A percentile compares a stretch with the other conserved stretches of the same genome.
Conservation (phyloP, 768 basidiomycete genomes). For the Boletus rubroflammeus region DNA sequence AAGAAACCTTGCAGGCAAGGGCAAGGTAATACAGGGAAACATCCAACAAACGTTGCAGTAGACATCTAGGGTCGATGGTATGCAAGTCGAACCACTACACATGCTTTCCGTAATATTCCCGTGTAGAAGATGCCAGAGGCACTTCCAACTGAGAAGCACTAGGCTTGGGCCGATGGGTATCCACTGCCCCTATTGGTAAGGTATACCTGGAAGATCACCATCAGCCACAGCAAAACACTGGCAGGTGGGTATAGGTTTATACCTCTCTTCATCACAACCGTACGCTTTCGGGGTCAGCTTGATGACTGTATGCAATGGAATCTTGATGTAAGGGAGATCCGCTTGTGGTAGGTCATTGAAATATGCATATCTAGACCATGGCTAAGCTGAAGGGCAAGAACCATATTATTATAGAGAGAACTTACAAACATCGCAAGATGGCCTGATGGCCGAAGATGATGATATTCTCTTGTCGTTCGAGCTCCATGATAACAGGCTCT, state of each 20-base stretch:
- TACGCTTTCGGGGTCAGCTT: conserved; percentile 98
- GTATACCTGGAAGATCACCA: conserved; percentile 56
- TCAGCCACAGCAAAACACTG: neutral
- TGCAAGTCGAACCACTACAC: conserved; percentile 3
- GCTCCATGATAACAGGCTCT: conserved; percentile 98
- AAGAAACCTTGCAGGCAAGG: neutral
- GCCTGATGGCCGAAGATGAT: conserved; percentile 96
- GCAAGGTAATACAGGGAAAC: neutral
- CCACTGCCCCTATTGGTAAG: conserved; percentile 88
- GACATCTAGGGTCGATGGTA: neutral
- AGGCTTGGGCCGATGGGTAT: conserved; percentile 79
- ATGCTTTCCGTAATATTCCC: conserved; percentile 36
- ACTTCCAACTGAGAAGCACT: conserved; percentile 20
- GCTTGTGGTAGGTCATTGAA: conserved; percentile 90
- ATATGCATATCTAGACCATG: conserved; percentile 78
- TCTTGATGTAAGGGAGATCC: conserved; percentile 97
- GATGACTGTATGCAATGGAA: conserved; percentile 95
- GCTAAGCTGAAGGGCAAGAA: neutral
- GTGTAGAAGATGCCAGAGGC: conserved; percentile 18
- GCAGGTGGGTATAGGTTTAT: conserved; percentile 5
- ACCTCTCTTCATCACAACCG: conserved; percentile 97
- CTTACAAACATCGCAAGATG: conserved; percentile 75
- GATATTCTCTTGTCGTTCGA: conserved; percentile 97
- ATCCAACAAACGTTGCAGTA: neutral
- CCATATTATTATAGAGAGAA: neutral